Percentiles rank a stretch among this genome's conserved stretches.
Conservation (phyloP, 2,329 filamentous ascomycete genomes). For the Leptographium procerum region DNA sequence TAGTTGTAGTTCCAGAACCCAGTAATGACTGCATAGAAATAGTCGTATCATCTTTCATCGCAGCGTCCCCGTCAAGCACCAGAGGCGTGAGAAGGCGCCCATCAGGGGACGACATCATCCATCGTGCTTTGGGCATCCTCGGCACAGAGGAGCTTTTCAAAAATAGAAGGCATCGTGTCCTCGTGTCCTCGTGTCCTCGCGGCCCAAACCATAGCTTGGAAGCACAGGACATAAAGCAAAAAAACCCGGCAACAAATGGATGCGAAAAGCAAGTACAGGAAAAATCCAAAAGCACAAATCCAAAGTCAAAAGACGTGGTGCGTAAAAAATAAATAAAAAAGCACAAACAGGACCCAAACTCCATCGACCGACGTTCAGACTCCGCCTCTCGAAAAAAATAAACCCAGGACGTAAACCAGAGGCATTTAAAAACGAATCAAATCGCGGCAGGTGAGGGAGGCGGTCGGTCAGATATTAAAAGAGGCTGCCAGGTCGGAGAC, state of each 20-base stretch:
- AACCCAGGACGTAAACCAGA: background rate
- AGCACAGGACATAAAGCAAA: background rate
- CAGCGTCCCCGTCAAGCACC: background rate
- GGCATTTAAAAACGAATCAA: slow-evolving; percentile 2
- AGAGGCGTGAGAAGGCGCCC: background rate
- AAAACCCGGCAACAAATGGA: background rate
- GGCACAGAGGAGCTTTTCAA: background rate
- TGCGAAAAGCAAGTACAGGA: background rate
- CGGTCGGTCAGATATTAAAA: background rate
- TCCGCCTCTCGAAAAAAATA: background rate
- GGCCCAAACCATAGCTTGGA: background rate
- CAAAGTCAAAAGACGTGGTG: background rate
- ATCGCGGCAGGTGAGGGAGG: background rate
- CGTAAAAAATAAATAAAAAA: background rate
- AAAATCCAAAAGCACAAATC: background rate
- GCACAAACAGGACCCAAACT: background rate
- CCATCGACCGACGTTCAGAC: background rate
- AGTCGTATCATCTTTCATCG: slow-evolving; percentile 6
- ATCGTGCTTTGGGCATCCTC: slow-evolving; percentile 1
- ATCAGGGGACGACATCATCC: background rate
- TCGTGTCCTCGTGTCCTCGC: background rate
- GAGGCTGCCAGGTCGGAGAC: background rate
- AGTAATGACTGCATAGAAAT: slow-evolving; percentile 1
- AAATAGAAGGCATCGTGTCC: background rate
- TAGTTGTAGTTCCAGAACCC: background rate